Evolutionary conservation across 257 asterid genomes (phyloP).

Genomic region (Jacaranda mimosifolia): DNA sequence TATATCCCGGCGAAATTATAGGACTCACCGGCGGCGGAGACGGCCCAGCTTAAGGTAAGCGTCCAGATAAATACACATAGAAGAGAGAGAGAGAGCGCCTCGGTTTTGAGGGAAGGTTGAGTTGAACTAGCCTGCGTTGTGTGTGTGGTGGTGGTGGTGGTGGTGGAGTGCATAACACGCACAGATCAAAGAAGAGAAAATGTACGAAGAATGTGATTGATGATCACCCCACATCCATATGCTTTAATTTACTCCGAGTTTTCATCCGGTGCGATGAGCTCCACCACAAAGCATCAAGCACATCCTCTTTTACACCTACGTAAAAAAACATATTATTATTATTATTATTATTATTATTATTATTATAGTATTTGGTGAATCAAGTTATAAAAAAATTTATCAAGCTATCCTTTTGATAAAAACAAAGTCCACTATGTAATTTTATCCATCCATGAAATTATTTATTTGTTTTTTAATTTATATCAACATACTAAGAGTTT

Average conservation of each 20-base stretch:
- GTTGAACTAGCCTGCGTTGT: conserved; percentile 20
- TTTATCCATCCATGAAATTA: no score
- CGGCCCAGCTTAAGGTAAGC: neutral
- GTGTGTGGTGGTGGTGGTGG: conserved; percentile 15
- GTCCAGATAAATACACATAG: neutral
- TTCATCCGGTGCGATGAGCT: neutral
- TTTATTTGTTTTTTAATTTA: no score
- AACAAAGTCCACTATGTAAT: no score
- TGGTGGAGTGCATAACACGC: conserved; percentile 6
- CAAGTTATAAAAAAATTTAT: no score
- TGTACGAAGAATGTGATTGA: conserved; percentile 26
- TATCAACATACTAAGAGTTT: no score
- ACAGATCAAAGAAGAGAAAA: conserved; percentile 22
- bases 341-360: no score
- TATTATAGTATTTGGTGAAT: no score
- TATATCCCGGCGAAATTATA: conserved; percentile 1
- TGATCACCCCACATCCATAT: neutral
- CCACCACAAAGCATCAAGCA: neutral
- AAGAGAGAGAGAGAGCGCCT: conserved; percentile 21
- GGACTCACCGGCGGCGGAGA: conserved; percentile 33
- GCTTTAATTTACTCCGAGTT: neutral
- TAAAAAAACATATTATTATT: no score
- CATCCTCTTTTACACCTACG: no score
- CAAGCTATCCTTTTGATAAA: no score
- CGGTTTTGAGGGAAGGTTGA: conserved; percentile 6